A percentile compares a stretch with the other conserved stretches of the same genome.
These are phyloP conservation scores for Phytophthora fragariae DNA, from an alignment of 352 stramenopile genomes.

Conservation along the genomic window DNA sequence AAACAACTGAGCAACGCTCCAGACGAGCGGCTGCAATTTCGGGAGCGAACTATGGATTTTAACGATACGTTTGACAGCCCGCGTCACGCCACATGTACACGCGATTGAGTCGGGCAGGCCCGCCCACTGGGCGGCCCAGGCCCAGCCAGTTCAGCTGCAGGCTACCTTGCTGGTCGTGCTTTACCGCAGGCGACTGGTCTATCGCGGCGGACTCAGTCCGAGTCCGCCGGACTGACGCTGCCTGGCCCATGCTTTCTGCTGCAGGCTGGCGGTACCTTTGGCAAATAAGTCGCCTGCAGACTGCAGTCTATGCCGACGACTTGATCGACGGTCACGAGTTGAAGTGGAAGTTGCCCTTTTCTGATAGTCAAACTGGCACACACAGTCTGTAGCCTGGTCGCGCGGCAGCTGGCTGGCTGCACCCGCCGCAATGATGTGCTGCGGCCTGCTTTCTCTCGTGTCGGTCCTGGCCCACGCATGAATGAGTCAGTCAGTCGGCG, in stretches of 20 bases:
- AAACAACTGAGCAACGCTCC: not conserved
- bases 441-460: constrained; percentile 4
- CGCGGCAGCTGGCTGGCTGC: constrained; percentile 9
- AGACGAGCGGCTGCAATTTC: not conserved
- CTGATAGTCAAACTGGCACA: too few species aligned
- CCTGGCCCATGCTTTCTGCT: not conserved
- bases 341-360: constrained; percentile 1
- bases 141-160: not conserved
- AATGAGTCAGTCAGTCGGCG: too few species aligned
- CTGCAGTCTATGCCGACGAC: not conserved
- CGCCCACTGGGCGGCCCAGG: too few species aligned
- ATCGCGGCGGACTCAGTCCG: not conserved
- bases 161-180: not conserved
- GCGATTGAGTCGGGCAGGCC: not conserved
- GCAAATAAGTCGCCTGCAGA: not conserved
- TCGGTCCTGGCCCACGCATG: too few species aligned
- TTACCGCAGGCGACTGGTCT: not conserved
- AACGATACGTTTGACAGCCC: not conserved
- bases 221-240: not conserved
- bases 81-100: too few species aligned
- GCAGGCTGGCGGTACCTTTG: not conserved
- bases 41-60: too few species aligned
- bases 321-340: not conserved
- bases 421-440: constrained; percentile 21
- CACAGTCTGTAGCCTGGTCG: not conserved